Percentiles rank a stretch among this genome's conserved stretches.
Conservation (phyloP, 2,329 filamentous ascomycete species). For the Tolypocladium pustulatum region DNA sequence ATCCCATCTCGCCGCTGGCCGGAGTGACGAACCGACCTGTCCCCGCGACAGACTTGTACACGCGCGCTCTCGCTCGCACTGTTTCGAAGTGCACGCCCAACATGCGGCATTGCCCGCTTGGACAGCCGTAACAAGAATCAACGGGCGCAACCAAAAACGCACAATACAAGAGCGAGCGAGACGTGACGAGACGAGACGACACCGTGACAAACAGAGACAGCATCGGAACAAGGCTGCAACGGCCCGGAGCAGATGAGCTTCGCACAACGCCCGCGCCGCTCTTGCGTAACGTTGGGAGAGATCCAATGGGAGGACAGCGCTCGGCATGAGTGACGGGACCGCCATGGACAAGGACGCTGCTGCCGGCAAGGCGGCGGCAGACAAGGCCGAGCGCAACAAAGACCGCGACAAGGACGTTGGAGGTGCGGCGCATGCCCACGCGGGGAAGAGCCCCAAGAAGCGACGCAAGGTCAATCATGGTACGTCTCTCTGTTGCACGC, state of each 20-base stretch:
- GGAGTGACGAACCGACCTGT: background rate
- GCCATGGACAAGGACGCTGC: constrained; percentile 20
- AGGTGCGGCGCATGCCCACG: background rate
- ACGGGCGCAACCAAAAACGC: background rate
- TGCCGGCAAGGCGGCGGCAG: constrained; percentile 13
- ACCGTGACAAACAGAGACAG: background rate
- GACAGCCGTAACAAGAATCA: background rate
- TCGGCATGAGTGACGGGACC: constrained; percentile 22
- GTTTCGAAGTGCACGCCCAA: background rate
- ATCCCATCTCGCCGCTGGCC: background rate
- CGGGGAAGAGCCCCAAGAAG: constrained; percentile 61
- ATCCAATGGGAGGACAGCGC: constrained; percentile 17
- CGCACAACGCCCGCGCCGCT: background rate
- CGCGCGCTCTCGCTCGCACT: background rate
- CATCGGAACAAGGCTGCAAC: constrained; percentile 1
- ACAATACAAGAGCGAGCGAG: background rate
- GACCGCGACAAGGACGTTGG: constrained; percentile 13
- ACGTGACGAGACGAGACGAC: background rate
- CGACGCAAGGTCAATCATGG: constrained; percentile 84
- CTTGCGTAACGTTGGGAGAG: constrained; percentile 11
- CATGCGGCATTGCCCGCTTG: background rate
- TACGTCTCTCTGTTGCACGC: constrained; percentile 34
- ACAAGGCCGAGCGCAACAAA: constrained; percentile 19
- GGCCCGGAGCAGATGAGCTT: constrained; percentile 3
- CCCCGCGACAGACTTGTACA: background rate